Percentiles rank a stretch among this genome's conserved stretches.
phyloP scores from a whole-genome alignment of 2,329 filamentous ascomycete genomes.

The Stachybotrys chlorohalonatus region DNA sequence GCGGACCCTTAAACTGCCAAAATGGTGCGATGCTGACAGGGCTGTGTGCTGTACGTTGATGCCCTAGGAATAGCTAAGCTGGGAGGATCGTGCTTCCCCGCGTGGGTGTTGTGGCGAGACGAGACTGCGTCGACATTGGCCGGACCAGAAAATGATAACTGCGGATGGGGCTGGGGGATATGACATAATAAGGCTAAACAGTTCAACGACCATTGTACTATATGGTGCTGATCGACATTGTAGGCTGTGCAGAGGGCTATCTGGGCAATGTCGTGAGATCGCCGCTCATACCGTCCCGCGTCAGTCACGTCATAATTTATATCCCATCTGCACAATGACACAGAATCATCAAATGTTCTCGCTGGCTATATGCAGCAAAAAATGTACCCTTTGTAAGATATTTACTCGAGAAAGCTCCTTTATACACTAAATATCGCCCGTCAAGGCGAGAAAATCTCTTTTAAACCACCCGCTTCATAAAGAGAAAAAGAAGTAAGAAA shows the following conservation, averaged over 20 bases:
- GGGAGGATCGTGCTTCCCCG: neutral
- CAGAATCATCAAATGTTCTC: neutral
- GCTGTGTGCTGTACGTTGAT: too few relatives aligned
- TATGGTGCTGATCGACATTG: too few relatives aligned
- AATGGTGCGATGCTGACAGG: too few relatives aligned
- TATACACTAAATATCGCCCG: neutral
- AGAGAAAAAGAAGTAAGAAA: neutral
- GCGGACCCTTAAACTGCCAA: neutral
- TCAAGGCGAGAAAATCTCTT: neutral
- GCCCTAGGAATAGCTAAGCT: too few relatives aligned
- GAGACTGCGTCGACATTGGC: neutral
- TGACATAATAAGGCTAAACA: neutral
- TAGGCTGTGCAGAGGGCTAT: neutral
- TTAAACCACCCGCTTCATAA: neutral
- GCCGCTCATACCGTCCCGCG: neutral
- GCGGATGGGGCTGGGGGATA: neutral
- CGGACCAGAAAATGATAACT: neutral
- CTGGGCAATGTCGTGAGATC: neutral
- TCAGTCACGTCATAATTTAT: neutral
- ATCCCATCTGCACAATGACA: too few relatives aligned
- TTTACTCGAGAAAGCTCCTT: neutral
- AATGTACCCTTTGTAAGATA: neutral
- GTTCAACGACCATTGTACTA: neutral
- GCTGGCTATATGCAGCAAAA: neutral
- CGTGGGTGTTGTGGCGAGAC: neutral